Conservation (phyloP, 2,329 filamentous ascomycete genomes). For the Pseudogymnoascus sp. region DNA sequence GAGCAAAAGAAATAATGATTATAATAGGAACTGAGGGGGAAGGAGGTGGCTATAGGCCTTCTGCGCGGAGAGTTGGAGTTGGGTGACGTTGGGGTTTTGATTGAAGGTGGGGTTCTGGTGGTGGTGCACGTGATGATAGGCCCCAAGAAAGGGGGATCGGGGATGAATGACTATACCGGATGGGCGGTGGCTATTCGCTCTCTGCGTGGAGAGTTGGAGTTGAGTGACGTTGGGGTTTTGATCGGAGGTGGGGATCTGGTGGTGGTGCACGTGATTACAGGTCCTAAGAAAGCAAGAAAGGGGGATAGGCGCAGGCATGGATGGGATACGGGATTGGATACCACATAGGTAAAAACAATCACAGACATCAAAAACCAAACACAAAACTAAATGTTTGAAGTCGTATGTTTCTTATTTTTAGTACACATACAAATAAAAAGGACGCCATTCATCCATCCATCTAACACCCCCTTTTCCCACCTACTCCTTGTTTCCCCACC, state of each 20-base stretch:
- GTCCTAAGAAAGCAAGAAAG: background rate
- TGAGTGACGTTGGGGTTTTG: background rate
- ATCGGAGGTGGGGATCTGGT: background rate
- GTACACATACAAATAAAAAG: background rate
- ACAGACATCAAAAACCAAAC: background rate
- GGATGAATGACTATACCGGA: too few relatives aligned
- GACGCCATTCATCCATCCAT: background rate
- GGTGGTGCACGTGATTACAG: background rate
- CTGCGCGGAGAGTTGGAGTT: background rate
- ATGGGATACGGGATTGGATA: too few relatives aligned
- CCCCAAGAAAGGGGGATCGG: background rate
- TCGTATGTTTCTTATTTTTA: background rate
- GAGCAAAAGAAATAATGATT: background rate
- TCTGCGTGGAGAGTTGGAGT: background rate
- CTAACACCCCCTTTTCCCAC: background rate
- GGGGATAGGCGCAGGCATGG: too few relatives aligned
- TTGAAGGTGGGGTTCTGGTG: too few relatives aligned
- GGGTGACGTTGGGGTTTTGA: background rate
- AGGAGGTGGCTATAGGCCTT: background rate
- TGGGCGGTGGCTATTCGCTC: background rate
- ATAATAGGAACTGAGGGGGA: background rate
- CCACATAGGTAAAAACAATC: background rate
- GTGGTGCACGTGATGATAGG: background rate
- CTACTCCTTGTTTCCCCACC: background rate
- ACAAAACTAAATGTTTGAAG: background rate